These are phyloP conservation scores for Crithidia fasciculata DNA, from an alignment of 208 protist genomes.

Conservation along the genomic window DNA sequence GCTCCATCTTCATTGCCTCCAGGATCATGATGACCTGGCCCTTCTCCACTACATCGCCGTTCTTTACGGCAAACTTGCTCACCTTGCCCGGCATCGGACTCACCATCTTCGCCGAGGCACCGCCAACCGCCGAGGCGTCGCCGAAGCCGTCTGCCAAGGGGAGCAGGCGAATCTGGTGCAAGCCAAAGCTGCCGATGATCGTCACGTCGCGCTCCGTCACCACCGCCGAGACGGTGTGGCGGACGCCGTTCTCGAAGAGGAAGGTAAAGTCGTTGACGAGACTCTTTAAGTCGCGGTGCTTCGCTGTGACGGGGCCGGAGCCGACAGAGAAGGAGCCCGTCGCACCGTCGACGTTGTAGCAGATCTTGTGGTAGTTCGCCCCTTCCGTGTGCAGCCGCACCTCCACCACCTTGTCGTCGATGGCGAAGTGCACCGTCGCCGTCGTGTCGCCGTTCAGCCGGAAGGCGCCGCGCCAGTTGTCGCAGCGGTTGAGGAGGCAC, in stretches of 20 bases:
- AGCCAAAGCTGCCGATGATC: constrained; percentile 30
- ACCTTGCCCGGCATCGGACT: constrained; percentile 94
- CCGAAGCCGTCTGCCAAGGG: constrained; percentile 47
- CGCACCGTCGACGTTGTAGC: constrained; percentile 16
- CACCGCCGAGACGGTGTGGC: constrained; percentile 28
- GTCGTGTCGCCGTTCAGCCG: constrained; percentile 41
- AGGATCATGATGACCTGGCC: constrained; percentile 90
- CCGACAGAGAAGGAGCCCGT: constrained; percentile 33
- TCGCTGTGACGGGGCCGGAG: constrained; percentile 19
- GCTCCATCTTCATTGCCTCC: constrained; percentile 98
- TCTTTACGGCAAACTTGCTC: constrained; percentile 73
- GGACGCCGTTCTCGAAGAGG: constrained; percentile 38
- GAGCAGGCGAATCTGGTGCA: constrained; percentile 25
- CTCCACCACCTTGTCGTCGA: constrained; percentile 29
- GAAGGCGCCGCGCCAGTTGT: constrained; percentile 35
- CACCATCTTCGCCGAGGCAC: constrained; percentile 87
- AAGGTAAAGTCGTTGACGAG: constrained; percentile 33
- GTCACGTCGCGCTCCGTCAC: constrained; percentile 41
- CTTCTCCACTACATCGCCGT: constrained; percentile 81
- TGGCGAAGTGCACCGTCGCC: constrained; percentile 36
- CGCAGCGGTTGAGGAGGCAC: constrained; percentile 27
- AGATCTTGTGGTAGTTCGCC: constrained; percentile 32
- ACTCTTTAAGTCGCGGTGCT: constrained; percentile 27
- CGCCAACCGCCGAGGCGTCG: constrained; percentile 87
- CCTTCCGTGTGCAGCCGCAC: constrained; percentile 38